Evolutionary conservation across 2,329 filamentous ascomycete genomes (phyloP).

Genomic region (Arachnomyces sp.): DNA sequence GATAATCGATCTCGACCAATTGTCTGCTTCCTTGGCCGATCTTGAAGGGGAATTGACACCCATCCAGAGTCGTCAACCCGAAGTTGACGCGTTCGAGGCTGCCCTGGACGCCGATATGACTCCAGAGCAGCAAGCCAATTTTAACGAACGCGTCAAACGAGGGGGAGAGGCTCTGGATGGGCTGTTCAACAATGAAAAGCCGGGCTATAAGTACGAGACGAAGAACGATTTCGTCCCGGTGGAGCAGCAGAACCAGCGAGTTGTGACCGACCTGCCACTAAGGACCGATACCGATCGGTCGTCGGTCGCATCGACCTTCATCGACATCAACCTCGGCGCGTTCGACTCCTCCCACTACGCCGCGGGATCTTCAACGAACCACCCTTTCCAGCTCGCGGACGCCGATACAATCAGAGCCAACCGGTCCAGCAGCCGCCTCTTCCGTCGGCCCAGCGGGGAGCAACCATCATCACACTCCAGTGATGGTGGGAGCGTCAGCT

Average conservation of each 20-base stretch:
- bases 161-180: slow-evolving; percentile 50
- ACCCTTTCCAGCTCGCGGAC: slow-evolving; percentile 43
- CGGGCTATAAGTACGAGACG: slow-evolving; percentile 51
- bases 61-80: slow-evolving; percentile 14
- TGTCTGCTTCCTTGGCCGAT: slow-evolving; percentile 39
- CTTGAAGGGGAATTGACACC: slow-evolving; percentile 30
- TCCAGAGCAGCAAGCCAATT: slow-evolving; percentile 42
- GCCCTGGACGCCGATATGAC: slow-evolving; percentile 25
- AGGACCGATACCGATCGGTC: slow-evolving; percentile 38
- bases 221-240: slow-evolving; percentile 42
- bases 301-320: slow-evolving; percentile 40
- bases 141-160: slow-evolving; percentile 49
- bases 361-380: slow-evolving; percentile 43
- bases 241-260: slow-evolving; percentile 30
- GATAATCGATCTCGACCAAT: slow-evolving; percentile 37
- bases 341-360: slow-evolving; percentile 44
- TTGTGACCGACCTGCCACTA: slow-evolving; percentile 48
- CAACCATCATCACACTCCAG: slow-evolving; percentile 13
- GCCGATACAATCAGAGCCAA: slow-evolving; percentile 50
- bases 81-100: slow-evolving; percentile 23
- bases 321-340: slow-evolving; percentile 50
- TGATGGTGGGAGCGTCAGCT: slow-evolving; percentile 12
- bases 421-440: slow-evolving; percentile 40
- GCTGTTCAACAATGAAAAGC: slow-evolving; percentile 47
- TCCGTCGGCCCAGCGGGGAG: slow-evolving; percentile 26